phyloP scores from a whole-genome alignment of 495 filamentous ascomycete species.

The Penicillium daleae region DNA sequence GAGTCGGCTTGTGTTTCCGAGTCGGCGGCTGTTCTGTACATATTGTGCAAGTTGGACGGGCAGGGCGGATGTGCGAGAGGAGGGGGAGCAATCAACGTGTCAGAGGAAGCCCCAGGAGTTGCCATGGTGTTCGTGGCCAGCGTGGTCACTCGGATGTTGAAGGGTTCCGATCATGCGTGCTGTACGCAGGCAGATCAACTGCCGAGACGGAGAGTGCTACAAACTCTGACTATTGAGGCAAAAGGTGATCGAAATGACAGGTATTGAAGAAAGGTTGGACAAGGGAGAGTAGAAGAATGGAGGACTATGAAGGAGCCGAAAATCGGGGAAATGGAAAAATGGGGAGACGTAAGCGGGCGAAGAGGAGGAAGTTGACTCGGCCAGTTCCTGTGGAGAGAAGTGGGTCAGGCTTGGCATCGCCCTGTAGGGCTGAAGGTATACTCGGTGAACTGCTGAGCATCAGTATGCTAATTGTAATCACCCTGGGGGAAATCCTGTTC shows the following conservation, averaged over 20 bases:
- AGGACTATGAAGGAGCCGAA: conserved; percentile 9
- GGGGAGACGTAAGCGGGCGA: not conserved
- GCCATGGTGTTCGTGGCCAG: conserved; percentile 18
- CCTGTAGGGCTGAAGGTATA: conserved; percentile 32
- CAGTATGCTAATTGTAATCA: not conserved
- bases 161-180: not conserved
- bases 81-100: conserved; percentile 22
- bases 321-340: conserved; percentile 10
- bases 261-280: not conserved
- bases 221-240: not conserved
- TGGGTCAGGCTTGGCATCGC: conserved; percentile 22
- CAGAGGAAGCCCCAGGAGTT: conserved; percentile 17
- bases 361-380: not conserved
- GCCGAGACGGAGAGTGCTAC: not conserved
- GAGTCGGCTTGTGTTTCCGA: conserved; percentile 3
- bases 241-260: not conserved
- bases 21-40: not conserved
- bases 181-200: conserved; percentile 11
- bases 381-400: conserved; percentile 1
- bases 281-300: not conserved
- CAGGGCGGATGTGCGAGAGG: not conserved
- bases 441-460: not conserved
- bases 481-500: too few species aligned
- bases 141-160: not conserved
- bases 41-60: not conserved